Evolutionary conservation across 177 flowering plant species (phyloP), one percentile per base, ranked within the genome.

Genomic region (Tripterygium wilfordii): DNA sequence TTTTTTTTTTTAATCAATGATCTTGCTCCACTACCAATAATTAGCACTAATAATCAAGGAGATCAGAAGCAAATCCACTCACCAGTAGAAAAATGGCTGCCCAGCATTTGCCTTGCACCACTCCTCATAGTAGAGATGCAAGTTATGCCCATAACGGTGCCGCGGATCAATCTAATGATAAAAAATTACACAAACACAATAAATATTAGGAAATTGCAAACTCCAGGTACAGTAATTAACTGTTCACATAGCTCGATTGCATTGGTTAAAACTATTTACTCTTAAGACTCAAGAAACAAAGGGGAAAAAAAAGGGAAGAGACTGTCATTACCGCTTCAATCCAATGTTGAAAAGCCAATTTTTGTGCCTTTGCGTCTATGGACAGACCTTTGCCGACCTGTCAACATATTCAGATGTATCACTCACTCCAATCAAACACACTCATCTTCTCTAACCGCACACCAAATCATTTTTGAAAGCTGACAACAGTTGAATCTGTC

Each of bases 51-150:
- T 42, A 39, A 36, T 22, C 10, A 33, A n/a, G 16, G 2, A 9
- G 9, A 36, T 19, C 3, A 21, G 19, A 23, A 20, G 15, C 0
- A 18, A 28, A 22, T 19, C 10, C 29, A 5, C 79, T 81, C 28
- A 89, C 99, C 99, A 92, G 77, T 71, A 84, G 67, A 92, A 92
- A 60, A 92, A 92, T 13, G 99, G 99, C 65, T 89, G 89, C 26
- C 91, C 86, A 30, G 83, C 63, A 39, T 76, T 67, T 12, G 73
- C 29, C 58, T 77, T 71, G 45, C 83, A 64, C 99, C 99, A 92
- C 48, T 65, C 88, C 27, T 84, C 88, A 47, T 82, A 84, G 50
- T 92, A 92, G 3, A 51, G 0, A 62, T 89, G 92, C 76, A 92
- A 77, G 67, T 49, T 74, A 57, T 92, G 97, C 23, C 99, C 99